Evolutionary conservation across 345 rosid species (phyloP).

Genomic region (Eucalyptus regnans): DNA sequence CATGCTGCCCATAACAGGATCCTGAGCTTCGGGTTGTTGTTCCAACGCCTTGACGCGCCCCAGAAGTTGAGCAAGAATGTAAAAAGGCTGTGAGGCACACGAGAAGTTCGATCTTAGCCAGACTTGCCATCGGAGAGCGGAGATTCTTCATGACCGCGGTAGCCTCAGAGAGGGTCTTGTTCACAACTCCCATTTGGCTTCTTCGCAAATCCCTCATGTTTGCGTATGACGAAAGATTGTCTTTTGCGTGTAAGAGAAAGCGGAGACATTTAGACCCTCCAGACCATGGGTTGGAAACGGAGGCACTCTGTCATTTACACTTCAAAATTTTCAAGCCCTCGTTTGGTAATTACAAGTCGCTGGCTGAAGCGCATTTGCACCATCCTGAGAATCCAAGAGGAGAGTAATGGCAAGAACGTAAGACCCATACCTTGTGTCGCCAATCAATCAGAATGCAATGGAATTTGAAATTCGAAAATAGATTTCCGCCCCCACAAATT

Average conservation of each 20-base stretch:
- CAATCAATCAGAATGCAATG: background rate
- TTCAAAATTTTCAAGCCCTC: background rate
- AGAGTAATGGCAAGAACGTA: background rate
- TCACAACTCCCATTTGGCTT: background rate
- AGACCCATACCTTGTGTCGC: background rate
- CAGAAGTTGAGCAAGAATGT: background rate
- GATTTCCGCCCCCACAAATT: background rate
- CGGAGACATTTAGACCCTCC: background rate
- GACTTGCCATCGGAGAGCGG: background rate
- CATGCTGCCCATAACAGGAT: background rate
- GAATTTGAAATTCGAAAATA: no score
- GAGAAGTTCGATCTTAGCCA: background rate
- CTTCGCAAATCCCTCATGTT: background rate
- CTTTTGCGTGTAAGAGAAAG: background rate
- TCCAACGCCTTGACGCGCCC: background rate
- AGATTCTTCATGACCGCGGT: background rate
- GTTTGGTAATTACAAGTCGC: background rate
- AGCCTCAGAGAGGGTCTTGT: background rate
- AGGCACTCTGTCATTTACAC: background rate
- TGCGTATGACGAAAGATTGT: background rate
- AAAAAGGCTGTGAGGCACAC: background rate
- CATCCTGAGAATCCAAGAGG: background rate
- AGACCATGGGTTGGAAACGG: background rate
- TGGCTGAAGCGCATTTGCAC: background rate
- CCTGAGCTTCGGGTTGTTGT: background rate